phyloP scores from a whole-genome alignment of 2,329 filamentous ascomycete genomes.

The Alternaria sp. region DNA sequence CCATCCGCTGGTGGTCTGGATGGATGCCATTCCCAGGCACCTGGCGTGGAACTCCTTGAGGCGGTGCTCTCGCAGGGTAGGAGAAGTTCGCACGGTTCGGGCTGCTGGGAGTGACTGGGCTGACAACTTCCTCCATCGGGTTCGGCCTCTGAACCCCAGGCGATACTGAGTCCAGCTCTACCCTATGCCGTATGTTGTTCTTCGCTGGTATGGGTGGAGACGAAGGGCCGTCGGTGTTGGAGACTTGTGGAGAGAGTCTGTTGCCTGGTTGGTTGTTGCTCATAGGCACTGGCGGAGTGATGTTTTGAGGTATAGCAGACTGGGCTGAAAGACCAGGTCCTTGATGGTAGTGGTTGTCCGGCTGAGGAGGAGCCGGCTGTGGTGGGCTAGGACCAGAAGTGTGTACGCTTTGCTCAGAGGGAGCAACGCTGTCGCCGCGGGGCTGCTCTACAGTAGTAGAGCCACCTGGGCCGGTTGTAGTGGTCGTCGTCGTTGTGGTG shows the following conservation, averaged over 20 bases:
- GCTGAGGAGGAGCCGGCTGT: conserved; percentile 32
- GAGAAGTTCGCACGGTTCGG: conserved; percentile 44
- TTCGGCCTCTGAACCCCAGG: conserved; percentile 44
- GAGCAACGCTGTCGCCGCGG: conserved; percentile 14
- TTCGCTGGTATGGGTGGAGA: conserved; percentile 45
- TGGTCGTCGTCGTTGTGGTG: conserved; percentile 47
- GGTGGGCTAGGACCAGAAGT: conserved; percentile 45
- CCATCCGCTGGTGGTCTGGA: conserved; percentile 1
- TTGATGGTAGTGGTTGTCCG: conserved; percentile 18
- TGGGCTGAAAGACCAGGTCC: conserved; percentile 19
- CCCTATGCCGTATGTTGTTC: conserved; percentile 45
- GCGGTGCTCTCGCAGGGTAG: conserved; percentile 42
- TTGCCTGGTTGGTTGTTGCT: conserved; percentile 5
- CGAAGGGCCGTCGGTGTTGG: conserved; percentile 15
- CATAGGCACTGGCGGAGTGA: conserved; percentile 10
- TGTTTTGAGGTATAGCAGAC: conserved; percentile 15
- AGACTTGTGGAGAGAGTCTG: conserved; percentile 12
- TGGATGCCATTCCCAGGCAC: conserved; percentile 18
- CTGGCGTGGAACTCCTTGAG: conserved; percentile 41
- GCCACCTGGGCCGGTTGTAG: conserved; percentile 43
- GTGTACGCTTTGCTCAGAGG: conserved; percentile 35
- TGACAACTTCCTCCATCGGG: conserved; percentile 34
- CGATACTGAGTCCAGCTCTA: conserved; percentile 43
- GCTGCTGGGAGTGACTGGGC: conserved; percentile 36
- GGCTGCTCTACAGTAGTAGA: conserved; percentile 43